Percentiles rank a stretch among this genome's conserved stretches.
These are phyloP conservation scores for Tagetes patula DNA, from an alignment of 129 eudicot species.

Conservation along the genomic window DNA sequence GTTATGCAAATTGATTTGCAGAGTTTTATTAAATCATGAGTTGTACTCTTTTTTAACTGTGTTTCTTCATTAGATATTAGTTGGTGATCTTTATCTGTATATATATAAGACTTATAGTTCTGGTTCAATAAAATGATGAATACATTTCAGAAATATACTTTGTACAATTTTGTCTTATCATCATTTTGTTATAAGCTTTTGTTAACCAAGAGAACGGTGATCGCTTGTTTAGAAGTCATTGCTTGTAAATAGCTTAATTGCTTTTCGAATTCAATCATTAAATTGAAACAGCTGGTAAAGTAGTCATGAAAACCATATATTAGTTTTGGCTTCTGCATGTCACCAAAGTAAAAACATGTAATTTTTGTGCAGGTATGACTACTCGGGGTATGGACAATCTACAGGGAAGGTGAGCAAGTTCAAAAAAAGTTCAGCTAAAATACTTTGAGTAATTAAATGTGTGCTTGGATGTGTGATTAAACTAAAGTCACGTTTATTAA, in stretches of 20 bases:
- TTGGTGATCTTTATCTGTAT: background rate
- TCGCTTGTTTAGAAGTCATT: conserved; percentile 7
- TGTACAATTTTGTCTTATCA: background rate
- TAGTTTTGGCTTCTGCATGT: background rate
- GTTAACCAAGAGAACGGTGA: background rate
- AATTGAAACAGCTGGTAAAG: background rate
- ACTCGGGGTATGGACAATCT: conserved; percentile 92
- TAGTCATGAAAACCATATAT: background rate
- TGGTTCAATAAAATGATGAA: background rate
- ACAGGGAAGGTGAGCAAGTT: conserved; percentile 70
- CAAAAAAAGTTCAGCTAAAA: conserved; percentile 14
- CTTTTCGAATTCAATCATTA: background rate
- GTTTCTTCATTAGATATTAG: background rate
- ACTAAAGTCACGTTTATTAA: background rate
- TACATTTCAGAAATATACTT: background rate
- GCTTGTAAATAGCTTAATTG: background rate
- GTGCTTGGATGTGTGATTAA: conserved; percentile 1
- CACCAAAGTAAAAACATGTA: conserved; percentile 13
- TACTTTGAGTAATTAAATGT: conserved; percentile 9
- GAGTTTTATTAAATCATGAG: conserved; percentile 6
- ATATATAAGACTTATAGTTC: background rate
- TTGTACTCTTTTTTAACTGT: background rate
- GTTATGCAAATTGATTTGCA: background rate
- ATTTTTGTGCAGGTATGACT: conserved; percentile 71
- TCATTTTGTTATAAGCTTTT: background rate